Evolutionary conservation across 345 rosid species (phyloP).

Genomic region (Anacardium occidentale): DNA sequence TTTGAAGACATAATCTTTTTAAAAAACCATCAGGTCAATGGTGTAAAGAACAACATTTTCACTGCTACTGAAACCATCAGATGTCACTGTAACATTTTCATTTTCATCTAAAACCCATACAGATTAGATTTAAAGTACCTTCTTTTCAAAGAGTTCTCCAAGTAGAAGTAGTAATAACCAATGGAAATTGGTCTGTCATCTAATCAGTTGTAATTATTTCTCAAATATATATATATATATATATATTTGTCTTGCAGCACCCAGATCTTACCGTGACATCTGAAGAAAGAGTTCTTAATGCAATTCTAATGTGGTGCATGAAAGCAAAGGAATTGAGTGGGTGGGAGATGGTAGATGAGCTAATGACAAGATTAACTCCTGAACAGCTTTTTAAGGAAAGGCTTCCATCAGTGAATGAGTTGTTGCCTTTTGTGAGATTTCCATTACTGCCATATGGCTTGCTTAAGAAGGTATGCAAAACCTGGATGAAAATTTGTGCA

Average conservation of each 20-base stretch:
- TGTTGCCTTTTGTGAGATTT: slow-evolving; percentile 75
- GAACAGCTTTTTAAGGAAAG: slow-evolving; percentile 60
- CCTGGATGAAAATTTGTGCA: slow-evolving; percentile 15
- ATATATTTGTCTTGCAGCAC: slow-evolving; percentile 61
- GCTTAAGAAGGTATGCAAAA: slow-evolving; percentile 61
- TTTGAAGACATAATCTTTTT: neutral
- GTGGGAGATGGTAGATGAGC: slow-evolving; percentile 73
- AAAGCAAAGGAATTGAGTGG: slow-evolving; percentile 56
- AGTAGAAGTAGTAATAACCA: slow-evolving; percentile 9
- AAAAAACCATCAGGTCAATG: neutral
- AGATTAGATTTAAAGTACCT: neutral
- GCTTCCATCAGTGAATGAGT: slow-evolving; percentile 51
- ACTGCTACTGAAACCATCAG: too few species aligned
- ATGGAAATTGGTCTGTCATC: slow-evolving; percentile 8
- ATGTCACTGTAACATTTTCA: too few species aligned
- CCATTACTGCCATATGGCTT: slow-evolving; percentile 61
- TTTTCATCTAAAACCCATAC: neutral
- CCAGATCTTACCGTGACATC: slow-evolving; percentile 90
- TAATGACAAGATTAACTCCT: slow-evolving; percentile 36
- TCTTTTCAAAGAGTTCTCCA: neutral
- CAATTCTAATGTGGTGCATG: slow-evolving; percentile 89
- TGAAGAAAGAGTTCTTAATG: slow-evolving; percentile 85
- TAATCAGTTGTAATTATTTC: slow-evolving; percentile 9
- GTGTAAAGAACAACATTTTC: neutral
- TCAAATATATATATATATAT: slow-evolving; percentile 8